A percentile compares a stretch with the other conserved stretches of the same genome.
Evolutionary conservation across 331 rosid genomes (phyloP).

Genomic region (Acacia pycnantha): DNA sequence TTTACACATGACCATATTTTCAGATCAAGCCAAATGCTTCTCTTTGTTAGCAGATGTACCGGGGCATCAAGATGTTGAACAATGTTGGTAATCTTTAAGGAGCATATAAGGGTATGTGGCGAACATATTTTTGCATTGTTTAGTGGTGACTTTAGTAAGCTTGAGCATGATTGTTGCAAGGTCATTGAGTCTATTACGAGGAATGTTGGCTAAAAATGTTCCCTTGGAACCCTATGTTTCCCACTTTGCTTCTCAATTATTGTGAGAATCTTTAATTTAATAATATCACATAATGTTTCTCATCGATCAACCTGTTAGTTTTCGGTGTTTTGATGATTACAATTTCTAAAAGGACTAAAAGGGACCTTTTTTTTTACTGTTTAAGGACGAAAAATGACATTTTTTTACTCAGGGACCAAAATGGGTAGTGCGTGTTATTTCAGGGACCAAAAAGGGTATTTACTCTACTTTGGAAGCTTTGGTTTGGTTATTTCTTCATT

Average conservation of each 20-base stretch:
- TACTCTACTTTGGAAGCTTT: too few relatives aligned
- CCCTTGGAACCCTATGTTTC: neutral
- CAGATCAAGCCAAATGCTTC: neutral
- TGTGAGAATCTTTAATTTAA: neutral
- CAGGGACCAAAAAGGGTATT: too few relatives aligned
- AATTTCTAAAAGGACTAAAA: too few relatives aligned
- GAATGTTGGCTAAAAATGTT: neutral
- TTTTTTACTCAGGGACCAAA: too few relatives aligned
- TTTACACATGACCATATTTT: neutral
- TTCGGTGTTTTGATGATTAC: too few relatives aligned
- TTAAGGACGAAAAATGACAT: too few relatives aligned
- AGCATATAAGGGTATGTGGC: neutral
- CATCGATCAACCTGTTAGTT: too few relatives aligned
- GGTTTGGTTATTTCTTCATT: too few relatives aligned
- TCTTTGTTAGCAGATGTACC: neutral
- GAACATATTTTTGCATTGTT: neutral
- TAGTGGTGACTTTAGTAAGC: neutral
- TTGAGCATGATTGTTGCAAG: neutral
- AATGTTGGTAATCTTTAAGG: neutral
- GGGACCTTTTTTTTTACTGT: too few relatives aligned
- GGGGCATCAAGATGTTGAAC: neutral
- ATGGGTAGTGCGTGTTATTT: too few relatives aligned
- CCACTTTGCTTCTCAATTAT: neutral
- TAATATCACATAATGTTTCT: neutral
- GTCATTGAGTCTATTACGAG: neutral